These are phyloP conservation scores for Selaginella tamariscina DNA, from an alignment of 75 land plant genomes.

Conservation along the genomic window DNA sequence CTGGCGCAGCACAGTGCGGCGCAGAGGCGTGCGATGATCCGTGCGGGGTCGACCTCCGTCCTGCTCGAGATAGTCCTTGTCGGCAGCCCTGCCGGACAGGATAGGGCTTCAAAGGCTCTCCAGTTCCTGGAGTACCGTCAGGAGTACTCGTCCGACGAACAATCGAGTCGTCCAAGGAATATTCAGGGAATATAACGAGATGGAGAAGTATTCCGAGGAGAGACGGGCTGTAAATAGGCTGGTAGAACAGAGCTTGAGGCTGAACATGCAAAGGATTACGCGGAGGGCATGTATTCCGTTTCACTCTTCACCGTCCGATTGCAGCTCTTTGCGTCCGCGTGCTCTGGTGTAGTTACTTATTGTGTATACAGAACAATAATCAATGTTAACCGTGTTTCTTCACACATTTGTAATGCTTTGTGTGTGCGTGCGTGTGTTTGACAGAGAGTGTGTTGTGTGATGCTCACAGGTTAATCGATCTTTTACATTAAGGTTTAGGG, in stretches of 20 bases:
- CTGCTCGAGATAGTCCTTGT: constrained; percentile 65
- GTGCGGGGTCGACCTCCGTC: constrained; percentile 42
- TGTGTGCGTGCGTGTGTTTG: too few species aligned
- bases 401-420: too few species aligned
- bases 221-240: constrained; percentile 59
- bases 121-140: constrained; percentile 52
- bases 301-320: too few species aligned
- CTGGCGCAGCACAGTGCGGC: constrained; percentile 57
- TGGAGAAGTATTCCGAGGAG: constrained; percentile 26
- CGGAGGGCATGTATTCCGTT: background rate
- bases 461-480: too few species aligned
- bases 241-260: constrained; percentile 80
- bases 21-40: constrained; percentile 58
- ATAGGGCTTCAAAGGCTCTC: constrained; percentile 61
- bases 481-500: too few species aligned
- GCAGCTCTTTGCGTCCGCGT: too few species aligned
- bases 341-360: too few species aligned
- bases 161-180: constrained; percentile 21
- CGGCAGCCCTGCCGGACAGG: constrained; percentile 68
- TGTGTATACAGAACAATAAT: too few species aligned
- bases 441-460: too few species aligned
- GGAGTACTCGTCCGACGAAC: constrained; percentile 31
- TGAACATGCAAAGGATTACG: constrained; percentile 59
- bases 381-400: too few species aligned
- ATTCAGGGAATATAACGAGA: background rate